A percentile compares a stretch with the other conserved stretches of the same genome.
These are phyloP conservation scores for Phoenix dactylifera DNA, from an alignment of 176 grass and related monocot species.

Conservation along the genomic window DNA sequence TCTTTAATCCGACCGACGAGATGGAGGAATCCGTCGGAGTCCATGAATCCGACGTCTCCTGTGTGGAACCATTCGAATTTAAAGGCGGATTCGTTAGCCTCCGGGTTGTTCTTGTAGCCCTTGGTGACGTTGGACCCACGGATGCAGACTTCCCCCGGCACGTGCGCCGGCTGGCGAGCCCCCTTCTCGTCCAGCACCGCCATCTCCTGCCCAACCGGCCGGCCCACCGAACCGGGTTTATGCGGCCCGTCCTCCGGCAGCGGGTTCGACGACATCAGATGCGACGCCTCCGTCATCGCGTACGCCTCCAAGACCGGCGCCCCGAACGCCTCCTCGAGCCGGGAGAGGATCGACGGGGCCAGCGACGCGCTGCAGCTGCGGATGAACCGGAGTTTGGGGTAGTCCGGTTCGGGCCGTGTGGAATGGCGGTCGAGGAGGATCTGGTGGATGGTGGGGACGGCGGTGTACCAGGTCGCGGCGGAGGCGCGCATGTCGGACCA, in stretches of 20 bases:
- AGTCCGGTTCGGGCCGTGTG: conserved; percentile 21
- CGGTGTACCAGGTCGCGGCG: conserved; percentile 73
- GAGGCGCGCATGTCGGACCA: conserved; percentile 68
- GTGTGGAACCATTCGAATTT: conserved; percentile 90
- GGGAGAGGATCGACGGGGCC: conserved; percentile 54
- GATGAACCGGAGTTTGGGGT: conserved; percentile 66
- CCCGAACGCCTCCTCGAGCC: conserved; percentile 49
- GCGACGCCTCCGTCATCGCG: conserved; percentile 89
- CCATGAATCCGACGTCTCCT: conserved; percentile 61
- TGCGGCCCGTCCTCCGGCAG: conserved; percentile 45
- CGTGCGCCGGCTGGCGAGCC: not conserved
- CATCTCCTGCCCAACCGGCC: conserved; percentile 64
- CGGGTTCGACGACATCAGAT: conserved; percentile 82
- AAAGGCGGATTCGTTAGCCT: conserved; percentile 61
- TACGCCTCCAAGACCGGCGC: conserved; percentile 86
- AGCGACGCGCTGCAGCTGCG: conserved; percentile 95
- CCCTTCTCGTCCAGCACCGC: conserved; percentile 57
- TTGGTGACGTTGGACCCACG: conserved; percentile 58
- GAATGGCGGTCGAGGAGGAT: conserved; percentile 78
- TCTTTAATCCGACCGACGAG: conserved; percentile 95
- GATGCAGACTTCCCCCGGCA: conserved; percentile 75
- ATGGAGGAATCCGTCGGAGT: conserved; percentile 47
- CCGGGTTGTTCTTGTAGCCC: conserved; percentile 57
- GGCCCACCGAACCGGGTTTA: conserved; percentile 55
- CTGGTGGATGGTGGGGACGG: conserved; percentile 90